Evolutionary conservation across 345 rosid genomes (phyloP).

Genomic region (Ceriops decandra): DNA sequence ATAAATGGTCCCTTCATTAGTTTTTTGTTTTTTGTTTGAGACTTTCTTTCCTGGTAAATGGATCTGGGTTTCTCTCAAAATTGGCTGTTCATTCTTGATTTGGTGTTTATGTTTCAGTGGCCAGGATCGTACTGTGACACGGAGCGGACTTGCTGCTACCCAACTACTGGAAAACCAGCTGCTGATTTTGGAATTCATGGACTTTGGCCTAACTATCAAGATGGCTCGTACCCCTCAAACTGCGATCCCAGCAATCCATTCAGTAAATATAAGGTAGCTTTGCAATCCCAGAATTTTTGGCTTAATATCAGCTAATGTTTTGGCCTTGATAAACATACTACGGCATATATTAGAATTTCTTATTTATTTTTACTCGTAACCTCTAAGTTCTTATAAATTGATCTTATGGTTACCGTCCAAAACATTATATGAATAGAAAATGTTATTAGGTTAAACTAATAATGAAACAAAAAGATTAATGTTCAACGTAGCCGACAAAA

Average conservation of each 20-base stretch:
- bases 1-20: background rate
- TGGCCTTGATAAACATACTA: background rate
- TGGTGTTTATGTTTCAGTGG: conserved; percentile 46
- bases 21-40: background rate
- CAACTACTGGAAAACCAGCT: conserved; percentile 78
- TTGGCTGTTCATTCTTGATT: no score
- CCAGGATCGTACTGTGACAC: conserved; percentile 93
- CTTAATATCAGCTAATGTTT: background rate
- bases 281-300: background rate
- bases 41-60: background rate
- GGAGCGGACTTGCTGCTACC: conserved; percentile 65
- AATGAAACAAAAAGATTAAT: no score
- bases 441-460: no score
- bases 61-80: background rate
- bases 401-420: no score
- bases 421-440: no score
- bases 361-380: no score
- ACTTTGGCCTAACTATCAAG: conserved; percentile 83
- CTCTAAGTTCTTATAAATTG: background rate
- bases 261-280: conserved; percentile 45
- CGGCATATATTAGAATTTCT: no score
- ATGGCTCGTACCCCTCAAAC: conserved; percentile 77
- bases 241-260: conserved; percentile 60
- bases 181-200: conserved; percentile 95
- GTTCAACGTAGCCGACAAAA: no score